Evolutionary conservation across 257 asterid species (phyloP).

Genomic region (Nicotiana otophora): DNA sequence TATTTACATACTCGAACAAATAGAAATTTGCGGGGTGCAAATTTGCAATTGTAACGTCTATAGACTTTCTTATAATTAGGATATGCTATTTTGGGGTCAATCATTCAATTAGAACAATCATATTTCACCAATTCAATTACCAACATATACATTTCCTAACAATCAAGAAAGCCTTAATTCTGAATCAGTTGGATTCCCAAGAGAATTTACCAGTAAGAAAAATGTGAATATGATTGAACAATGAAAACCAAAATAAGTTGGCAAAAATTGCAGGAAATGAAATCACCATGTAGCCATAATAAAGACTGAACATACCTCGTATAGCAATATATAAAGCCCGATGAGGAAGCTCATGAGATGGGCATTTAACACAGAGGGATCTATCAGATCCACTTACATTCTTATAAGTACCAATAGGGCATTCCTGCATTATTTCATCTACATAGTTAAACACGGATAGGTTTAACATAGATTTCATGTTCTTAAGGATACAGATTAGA

Average conservation of each 20-base stretch:
- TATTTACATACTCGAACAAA: no score
- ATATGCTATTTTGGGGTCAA: no score
- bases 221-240: background rate
- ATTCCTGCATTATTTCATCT: slow-evolving; percentile 52
- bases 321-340: slow-evolving; percentile 60
- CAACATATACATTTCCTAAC: slow-evolving; percentile 4
- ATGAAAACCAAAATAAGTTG: background rate
- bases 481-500: background rate
- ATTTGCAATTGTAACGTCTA: no score
- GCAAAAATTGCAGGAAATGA: slow-evolving; percentile 4
- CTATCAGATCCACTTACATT: slow-evolving; percentile 64
- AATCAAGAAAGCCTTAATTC: background rate
- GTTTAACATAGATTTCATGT: background rate
- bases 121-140: background rate
- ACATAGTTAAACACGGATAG: background rate
- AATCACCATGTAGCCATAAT: slow-evolving; percentile 5
- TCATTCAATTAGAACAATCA: background rate
- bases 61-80: no score
- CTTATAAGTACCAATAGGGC: slow-evolving; percentile 87
- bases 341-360: slow-evolving; percentile 61
- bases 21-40: no score
- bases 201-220: slow-evolving; percentile 1
- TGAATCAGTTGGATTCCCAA: background rate
- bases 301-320: slow-evolving; percentile 47
- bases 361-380: slow-evolving; percentile 62